phyloP scores from a whole-genome alignment of 495 filamentous ascomycete genomes.

The Entonaema liquescens region DNA sequence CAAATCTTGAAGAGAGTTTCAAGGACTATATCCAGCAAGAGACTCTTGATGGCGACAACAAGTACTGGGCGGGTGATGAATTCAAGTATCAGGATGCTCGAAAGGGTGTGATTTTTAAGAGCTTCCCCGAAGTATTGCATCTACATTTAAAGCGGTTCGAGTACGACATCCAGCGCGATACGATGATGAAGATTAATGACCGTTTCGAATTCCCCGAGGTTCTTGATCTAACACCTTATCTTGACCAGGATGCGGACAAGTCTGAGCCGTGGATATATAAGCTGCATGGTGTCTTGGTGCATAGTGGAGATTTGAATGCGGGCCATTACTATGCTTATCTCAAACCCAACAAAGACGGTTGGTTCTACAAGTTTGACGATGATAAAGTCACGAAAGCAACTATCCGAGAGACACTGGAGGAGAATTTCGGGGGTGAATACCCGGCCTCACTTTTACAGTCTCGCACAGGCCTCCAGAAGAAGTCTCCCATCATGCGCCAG shows the following conservation, averaged over 20 bases:
- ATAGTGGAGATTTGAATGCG: constrained; percentile 95
- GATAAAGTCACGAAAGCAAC: constrained; percentile 94
- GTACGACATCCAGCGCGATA: constrained; percentile 93
- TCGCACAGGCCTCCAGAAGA: constrained; percentile 51
- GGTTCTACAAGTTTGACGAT: constrained; percentile 98
- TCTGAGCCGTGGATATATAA: constrained; percentile 91
- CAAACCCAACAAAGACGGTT: constrained; percentile 88
- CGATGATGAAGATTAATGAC: constrained; percentile 99
- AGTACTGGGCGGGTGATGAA: constrained; percentile 89
- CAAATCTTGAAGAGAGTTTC: constrained; percentile 92
- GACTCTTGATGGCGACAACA: constrained; percentile 96
- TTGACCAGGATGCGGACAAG: constrained; percentile 84
- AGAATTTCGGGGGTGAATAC: constrained; percentile 96
- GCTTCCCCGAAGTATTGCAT: constrained; percentile 94
- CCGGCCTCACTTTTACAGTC: constrained; percentile 59
- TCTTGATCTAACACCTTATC: constrained; percentile 88
- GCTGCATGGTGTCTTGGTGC: constrained; percentile 93
- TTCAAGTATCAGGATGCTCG: constrained; percentile 94
- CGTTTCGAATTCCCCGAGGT: constrained; percentile 95
- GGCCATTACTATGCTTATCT: constrained; percentile 99
- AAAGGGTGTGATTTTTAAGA: constrained; percentile 97
- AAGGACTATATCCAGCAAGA: constrained; percentile 96
- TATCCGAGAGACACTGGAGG: constrained; percentile 89
- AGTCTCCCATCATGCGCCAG: constrained; percentile 60
- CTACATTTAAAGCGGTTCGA: constrained; percentile 98